Percentiles rank a stretch among this genome's conserved stretches.
These are phyloP conservation scores for Cyclotella distinguenda DNA, from an alignment of 108 stramenopile genomes.

Conservation along the genomic window DNA sequence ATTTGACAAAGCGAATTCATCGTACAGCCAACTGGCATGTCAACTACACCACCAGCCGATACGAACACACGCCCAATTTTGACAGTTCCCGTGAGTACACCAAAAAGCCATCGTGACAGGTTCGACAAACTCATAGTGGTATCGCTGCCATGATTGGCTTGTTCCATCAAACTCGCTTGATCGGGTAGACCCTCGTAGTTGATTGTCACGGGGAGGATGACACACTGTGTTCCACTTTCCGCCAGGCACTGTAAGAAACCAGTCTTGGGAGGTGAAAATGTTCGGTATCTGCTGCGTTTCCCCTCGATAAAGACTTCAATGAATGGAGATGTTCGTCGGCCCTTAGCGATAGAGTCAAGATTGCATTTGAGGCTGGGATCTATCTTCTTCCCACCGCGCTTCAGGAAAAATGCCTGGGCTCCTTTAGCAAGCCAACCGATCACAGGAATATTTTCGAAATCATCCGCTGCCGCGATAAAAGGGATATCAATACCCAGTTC, in stretches of 20 bases:
- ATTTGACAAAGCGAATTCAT: slow-evolving; percentile 6
- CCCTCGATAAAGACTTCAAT: slow-evolving; percentile 89
- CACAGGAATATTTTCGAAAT: slow-evolving; percentile 70
- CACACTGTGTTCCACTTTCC: slow-evolving; percentile 42
- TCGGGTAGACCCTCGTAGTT: slow-evolving; percentile 86
- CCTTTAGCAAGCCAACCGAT: slow-evolving; percentile 64
- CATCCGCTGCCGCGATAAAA: slow-evolving; percentile 73
- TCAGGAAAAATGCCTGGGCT: slow-evolving; percentile 69
- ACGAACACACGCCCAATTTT: slow-evolving; percentile 73
- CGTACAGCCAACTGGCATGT: slow-evolving; percentile 21
- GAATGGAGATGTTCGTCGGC: slow-evolving; percentile 17
- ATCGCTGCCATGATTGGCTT: slow-evolving; percentile 38
- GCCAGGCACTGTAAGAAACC: slow-evolving; percentile 72
- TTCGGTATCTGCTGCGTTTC: slow-evolving; percentile 75
- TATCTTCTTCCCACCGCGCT: slow-evolving; percentile 49
- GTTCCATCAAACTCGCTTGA: slow-evolving; percentile 53
- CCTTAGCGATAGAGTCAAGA: slow-evolving; percentile 19
- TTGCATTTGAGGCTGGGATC: slow-evolving; percentile 47
- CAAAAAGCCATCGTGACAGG: slow-evolving; percentile 29
- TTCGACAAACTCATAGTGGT: slow-evolving; percentile 29
- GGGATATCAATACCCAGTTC: slow-evolving; percentile 80
- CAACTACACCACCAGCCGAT: slow-evolving; percentile 56
- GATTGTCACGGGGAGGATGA: slow-evolving; percentile 79
- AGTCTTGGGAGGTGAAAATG: slow-evolving; percentile 77
- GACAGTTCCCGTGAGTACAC: slow-evolving; percentile 51